phyloP scores from a whole-genome alignment of 352 stramenopile species.

The Pythium scleroteichum region DNA sequence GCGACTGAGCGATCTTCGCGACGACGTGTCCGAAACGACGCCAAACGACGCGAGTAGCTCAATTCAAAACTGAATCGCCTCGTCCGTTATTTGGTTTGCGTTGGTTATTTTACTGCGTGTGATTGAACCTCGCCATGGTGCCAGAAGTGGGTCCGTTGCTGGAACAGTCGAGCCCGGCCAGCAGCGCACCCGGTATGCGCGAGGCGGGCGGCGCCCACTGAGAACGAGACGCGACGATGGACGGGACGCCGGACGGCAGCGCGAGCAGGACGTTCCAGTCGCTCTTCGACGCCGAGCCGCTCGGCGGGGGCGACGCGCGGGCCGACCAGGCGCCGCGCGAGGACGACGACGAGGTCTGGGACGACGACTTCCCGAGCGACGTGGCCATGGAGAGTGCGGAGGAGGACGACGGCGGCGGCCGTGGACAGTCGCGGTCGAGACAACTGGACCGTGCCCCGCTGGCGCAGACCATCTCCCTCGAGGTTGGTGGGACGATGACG shows the following conservation, averaged over 20 bases:
- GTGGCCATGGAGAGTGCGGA: slow-evolving; percentile 16
- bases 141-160: slow-evolving; percentile 25
- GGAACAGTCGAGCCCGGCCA: slow-evolving; percentile 22
- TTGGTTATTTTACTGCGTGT: slow-evolving; percentile 21
- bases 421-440: neutral
- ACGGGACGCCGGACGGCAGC: slow-evolving; percentile 27
- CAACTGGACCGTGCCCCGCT: neutral
- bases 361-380: slow-evolving; percentile 38
- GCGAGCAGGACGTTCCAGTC: slow-evolving; percentile 74
- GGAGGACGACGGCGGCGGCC: slow-evolving; percentile 10
- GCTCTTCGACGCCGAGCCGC: slow-evolving; percentile 43
- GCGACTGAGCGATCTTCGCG: slow-evolving; percentile 23
- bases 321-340: neutral
- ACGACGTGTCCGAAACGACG: slow-evolving; percentile 14
- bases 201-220: slow-evolving; percentile 8
- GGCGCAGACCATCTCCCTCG: slow-evolving; percentile 1
- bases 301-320: slow-evolving; percentile 30
- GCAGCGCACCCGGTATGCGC: slow-evolving; percentile 20
- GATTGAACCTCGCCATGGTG: slow-evolving; percentile 14
- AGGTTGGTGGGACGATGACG: slow-evolving; percentile 9
- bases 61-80: slow-evolving; percentile 32
- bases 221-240: neutral
- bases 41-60: slow-evolving; percentile 3
- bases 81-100: neutral
- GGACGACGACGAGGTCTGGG: slow-evolving; percentile 50